Conservation (phyloP, 169 alveolate species). For the Cystoisospora suis region DNA sequence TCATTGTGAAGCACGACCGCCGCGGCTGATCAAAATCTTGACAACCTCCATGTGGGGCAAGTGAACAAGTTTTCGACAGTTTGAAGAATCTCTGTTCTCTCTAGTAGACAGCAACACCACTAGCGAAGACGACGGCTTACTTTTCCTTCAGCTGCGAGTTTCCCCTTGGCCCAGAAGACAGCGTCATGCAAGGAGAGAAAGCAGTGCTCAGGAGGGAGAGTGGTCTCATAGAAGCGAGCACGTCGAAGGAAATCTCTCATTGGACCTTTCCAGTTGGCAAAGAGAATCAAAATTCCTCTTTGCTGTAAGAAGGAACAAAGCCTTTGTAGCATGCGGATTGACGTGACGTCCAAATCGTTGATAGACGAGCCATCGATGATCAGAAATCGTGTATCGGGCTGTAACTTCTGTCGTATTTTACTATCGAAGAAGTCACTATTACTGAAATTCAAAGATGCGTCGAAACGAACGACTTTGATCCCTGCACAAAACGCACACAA, state of each 20-base stretch:
- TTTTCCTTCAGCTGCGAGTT: not conserved
- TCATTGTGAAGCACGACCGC: too few relatives aligned
- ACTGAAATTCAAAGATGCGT: slow-evolving; percentile 71
- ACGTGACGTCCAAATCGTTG: slow-evolving; percentile 67
- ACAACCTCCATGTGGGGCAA: too few relatives aligned
- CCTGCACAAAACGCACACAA: slow-evolving; percentile 28
- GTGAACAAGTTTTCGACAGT: too few relatives aligned
- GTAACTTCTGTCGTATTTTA: slow-evolving; percentile 38
- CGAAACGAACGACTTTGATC: slow-evolving; percentile 68
- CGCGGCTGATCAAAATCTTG: too few relatives aligned
- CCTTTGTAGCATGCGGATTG: slow-evolving; percentile 68
- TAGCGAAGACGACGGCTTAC: too few relatives aligned
- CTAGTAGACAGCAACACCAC: too few relatives aligned
- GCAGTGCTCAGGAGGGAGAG: slow-evolving; percentile 65
- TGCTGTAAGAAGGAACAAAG: slow-evolving; percentile 37
- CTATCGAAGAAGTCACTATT: slow-evolving; percentile 66
- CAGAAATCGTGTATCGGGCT: slow-evolving; percentile 46
- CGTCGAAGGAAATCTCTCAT: slow-evolving; percentile 67
- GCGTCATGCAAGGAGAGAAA: slow-evolving; percentile 71
- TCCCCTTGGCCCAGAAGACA: slow-evolving; percentile 63
- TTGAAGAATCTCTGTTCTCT: too few relatives aligned
- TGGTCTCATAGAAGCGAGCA: slow-evolving; percentile 54
- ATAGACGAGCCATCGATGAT: slow-evolving; percentile 66
- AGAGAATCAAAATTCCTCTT: slow-evolving; percentile 34
- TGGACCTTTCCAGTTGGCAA: slow-evolving; percentile 70